Evolutionary conservation across 192 early-diverging fungal species (phyloP).

Genomic region (Pilaira anomala): DNA sequence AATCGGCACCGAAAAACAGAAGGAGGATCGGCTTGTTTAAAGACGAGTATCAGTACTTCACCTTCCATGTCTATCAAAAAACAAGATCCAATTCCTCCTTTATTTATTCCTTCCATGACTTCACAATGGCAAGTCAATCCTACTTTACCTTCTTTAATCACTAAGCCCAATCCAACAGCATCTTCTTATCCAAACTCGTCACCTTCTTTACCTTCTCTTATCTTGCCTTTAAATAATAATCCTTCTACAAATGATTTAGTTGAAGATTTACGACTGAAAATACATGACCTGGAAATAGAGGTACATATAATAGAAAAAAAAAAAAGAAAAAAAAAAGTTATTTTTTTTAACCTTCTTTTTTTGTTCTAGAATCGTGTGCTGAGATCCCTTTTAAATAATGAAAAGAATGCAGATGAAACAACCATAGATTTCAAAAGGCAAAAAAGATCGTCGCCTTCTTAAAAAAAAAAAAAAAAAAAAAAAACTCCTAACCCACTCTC

Average conservation of each 20-base stretch:
- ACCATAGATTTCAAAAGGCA: background rate
- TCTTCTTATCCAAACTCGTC: conserved; percentile 8
- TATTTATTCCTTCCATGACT: background rate
- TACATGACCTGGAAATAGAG: conserved; percentile 33
- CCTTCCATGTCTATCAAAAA: background rate
- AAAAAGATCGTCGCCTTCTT: too few relatives aligned
- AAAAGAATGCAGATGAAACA: background rate
- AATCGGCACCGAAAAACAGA: conserved; percentile 55
- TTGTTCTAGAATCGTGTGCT: conserved; percentile 19
- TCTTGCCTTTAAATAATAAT: conserved; percentile 19
- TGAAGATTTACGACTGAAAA: conserved; percentile 3
- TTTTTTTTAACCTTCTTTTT: background rate
- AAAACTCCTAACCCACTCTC: background rate
- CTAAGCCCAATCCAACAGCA: background rate
- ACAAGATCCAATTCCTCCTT: background rate
- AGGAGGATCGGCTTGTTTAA: background rate
- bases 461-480: too few relatives aligned
- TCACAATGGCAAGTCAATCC: background rate
- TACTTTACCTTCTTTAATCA: background rate
- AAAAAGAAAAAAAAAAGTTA: background rate
- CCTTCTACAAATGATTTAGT: conserved; percentile 7
- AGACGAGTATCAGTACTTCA: background rate
- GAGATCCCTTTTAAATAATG: conserved; percentile 6
- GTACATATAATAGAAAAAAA: conserved; percentile 3
- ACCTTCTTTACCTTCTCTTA: conserved; percentile 4